These are phyloP conservation scores for Ascochyta clinopodiicola DNA, from an alignment of 2,329 filamentous ascomycete genomes.

Conservation along the genomic window DNA sequence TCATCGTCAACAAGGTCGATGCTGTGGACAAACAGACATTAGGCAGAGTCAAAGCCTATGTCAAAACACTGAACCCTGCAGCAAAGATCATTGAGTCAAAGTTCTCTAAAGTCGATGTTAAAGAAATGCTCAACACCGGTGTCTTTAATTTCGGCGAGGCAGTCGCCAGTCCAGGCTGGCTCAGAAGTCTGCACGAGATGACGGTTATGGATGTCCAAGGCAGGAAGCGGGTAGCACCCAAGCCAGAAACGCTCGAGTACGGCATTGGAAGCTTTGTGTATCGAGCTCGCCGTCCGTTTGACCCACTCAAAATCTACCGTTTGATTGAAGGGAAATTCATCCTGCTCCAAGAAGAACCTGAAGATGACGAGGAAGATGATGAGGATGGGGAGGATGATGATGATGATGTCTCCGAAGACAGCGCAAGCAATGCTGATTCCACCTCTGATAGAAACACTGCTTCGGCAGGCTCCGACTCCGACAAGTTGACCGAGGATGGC, in stretches of 20 bases:
- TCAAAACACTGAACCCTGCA: constrained; percentile 69
- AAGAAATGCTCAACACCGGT: constrained; percentile 69
- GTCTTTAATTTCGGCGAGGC: constrained; percentile 70
- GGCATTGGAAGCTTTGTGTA: constrained; percentile 76
- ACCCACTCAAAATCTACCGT: constrained; percentile 50
- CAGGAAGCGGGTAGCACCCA: constrained; percentile 65
- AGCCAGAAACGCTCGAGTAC: constrained; percentile 76
- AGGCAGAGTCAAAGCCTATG: constrained; percentile 58
- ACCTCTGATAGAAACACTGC: constrained; percentile 22
- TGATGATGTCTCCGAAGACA: constrained; percentile 16
- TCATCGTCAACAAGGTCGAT: constrained; percentile 74
- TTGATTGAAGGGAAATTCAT: constrained; percentile 54
- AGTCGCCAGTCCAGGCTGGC: constrained; percentile 71
- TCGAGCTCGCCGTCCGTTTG: constrained; percentile 57
- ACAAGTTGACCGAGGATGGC: constrained; percentile 37
- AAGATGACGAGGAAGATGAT: constrained; percentile 39
- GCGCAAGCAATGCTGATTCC: constrained; percentile 19
- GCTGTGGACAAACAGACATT: constrained; percentile 60
- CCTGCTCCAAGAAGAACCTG: constrained; percentile 48
- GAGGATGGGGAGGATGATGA: constrained; percentile 29
- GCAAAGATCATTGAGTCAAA: constrained; percentile 69
- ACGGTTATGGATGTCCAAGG: constrained; percentile 64
- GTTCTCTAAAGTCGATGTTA: constrained; percentile 66
- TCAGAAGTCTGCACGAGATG: constrained; percentile 73
- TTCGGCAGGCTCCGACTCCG: constrained; percentile 24